Conservation (phyloP, 2,329 filamentous ascomycete genomes). For the Phyllosticta paracitricarpa region DNA sequence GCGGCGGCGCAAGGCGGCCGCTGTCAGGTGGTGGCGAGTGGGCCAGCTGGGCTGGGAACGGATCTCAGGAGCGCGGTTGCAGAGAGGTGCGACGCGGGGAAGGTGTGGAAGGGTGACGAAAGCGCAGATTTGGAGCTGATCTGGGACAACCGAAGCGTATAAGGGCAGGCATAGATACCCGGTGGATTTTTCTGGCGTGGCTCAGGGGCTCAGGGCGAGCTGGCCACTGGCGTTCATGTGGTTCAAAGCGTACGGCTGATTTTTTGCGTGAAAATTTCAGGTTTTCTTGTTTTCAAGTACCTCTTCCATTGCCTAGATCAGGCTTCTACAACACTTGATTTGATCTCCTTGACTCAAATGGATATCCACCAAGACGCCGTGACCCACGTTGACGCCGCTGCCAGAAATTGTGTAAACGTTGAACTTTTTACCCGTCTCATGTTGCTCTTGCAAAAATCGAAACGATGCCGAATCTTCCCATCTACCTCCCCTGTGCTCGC, state of each 20-base stretch:
- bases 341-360: neutral
- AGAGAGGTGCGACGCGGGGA: constrained; percentile 19
- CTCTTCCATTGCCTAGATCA: no score
- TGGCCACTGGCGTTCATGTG: neutral
- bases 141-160: constrained; percentile 24
- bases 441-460: neutral
- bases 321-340: neutral
- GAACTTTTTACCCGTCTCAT: neutral
- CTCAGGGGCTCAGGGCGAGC: neutral
- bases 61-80: constrained; percentile 24
- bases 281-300: neutral
- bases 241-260: neutral
- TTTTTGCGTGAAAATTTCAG: neutral
- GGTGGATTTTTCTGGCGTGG: neutral
- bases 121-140: constrained; percentile 22
- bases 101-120: constrained; percentile 25
- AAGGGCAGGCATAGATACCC: neutral
- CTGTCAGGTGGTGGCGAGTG: constrained; percentile 24
- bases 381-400: neutral
- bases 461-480: no score
- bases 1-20: constrained; percentile 16
- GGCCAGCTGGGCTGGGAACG: constrained; percentile 24
- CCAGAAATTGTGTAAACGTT: neutral
- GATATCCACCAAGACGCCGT: neutral
- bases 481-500: neutral